Evolutionary conservation across 306 rosid species (phyloP), one percentile per base, ranked within the genome.

Genomic region (Vachellia collinsii): DNA sequence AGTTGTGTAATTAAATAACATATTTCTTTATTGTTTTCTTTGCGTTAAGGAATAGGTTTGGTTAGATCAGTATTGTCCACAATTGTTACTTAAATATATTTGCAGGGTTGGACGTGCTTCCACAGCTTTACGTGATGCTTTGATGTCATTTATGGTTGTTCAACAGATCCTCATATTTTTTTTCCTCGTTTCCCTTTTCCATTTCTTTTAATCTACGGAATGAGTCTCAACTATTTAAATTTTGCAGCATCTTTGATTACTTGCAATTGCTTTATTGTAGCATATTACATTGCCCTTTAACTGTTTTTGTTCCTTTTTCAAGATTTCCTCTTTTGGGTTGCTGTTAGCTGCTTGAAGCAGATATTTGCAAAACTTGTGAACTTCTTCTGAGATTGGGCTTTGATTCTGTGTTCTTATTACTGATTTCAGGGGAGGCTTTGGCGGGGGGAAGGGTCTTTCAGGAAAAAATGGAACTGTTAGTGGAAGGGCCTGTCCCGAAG

Each of bases 381-480:
- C 17, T 22, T 51, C 72, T 80, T 10, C 63, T 56, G 29, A 56
- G 34, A 20, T 20, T 56, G 34, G 38, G 50, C 8, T 71, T 1
- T 29, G 75, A 19, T 76, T 68, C 22, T 79, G 72, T 53, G 20
- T 62, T 44, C 81, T 71, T 50, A 72, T 29, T 77, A 66, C 72
- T 81, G n/a, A 48, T 14, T 50, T 75, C 91, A 94, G 99, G 83
- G 99, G 97, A 80, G 99, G 99, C 76, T 51, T 79, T 37, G 97
- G 99, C 82, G 92, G 92, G 85, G 97, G 92, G 72, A 91, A 82
- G 72, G 98, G 97, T 80, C 89, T 79, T 84, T 83, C 88, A 48
- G 98, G 98, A 41, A 87, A 90, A 82, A 92, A 94, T 72, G 98
- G 98, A 58, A 88, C 97, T 37, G 75, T 91, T 76, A 91, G 92